phyloP scores from a whole-genome alignment of 257 asterid genomes.

The Linderniella brevidens region DNA sequence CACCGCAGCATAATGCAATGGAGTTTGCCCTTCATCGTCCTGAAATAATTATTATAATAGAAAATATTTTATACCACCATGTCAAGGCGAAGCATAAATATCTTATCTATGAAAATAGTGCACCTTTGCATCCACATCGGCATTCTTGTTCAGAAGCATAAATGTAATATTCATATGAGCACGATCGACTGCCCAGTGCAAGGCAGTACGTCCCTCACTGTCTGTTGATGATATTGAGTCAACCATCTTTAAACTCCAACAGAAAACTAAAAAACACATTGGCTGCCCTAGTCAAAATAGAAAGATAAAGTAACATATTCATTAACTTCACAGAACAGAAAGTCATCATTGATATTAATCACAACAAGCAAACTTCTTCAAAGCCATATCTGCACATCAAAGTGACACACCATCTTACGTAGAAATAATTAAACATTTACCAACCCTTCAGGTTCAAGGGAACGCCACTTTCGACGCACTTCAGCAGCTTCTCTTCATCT shows the following conservation, averaged over 20 bases:
- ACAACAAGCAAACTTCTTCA: too few species aligned
- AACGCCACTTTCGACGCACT: conserved; percentile 72
- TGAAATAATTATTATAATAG: conserved; percentile 18
- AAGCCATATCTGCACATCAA: too few species aligned
- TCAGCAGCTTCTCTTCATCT: conserved; percentile 61
- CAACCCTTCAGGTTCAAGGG: conserved; percentile 63
- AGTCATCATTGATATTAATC: too few species aligned
- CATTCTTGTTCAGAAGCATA: conserved; percentile 56
- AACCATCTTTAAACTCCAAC: background rate
- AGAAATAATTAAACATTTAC: conserved; percentile 5
- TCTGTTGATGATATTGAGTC: conserved; percentile 31
- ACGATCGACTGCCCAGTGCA: conserved; percentile 99
- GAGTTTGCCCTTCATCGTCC: conserved; percentile 91
- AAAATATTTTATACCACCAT: too few species aligned
- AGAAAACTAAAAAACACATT: too few species aligned
- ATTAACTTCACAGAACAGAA: too few species aligned
- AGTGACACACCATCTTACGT: too few species aligned
- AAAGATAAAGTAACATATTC: too few species aligned
- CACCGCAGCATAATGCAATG: conserved; percentile 86
- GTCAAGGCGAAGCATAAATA: too few species aligned
- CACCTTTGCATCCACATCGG: conserved; percentile 83
- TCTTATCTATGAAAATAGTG: too few species aligned
- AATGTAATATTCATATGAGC: conserved; percentile 55
- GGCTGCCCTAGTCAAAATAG: too few species aligned
- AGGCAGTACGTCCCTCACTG: conserved; percentile 91